phyloP scores from a whole-genome alignment of 2,329 filamentous ascomycete genomes.

The Ophiostoma himal-ulmi region DNA sequence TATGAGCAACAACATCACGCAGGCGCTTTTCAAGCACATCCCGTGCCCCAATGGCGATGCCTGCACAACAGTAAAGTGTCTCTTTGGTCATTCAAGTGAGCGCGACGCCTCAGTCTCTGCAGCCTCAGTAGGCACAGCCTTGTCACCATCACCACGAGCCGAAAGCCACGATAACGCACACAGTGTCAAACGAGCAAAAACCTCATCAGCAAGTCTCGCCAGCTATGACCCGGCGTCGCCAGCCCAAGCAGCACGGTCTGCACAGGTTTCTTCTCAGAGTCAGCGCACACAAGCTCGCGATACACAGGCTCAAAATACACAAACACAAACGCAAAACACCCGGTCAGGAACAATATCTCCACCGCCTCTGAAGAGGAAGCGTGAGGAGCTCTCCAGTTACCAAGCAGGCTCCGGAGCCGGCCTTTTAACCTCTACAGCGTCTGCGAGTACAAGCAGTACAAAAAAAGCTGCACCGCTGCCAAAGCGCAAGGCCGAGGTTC shows the following conservation, averaged over 20 bases:
- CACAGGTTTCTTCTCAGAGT: background rate
- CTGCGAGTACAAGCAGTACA: background rate
- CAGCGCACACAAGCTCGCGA: no score
- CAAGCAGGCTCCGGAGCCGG: background rate
- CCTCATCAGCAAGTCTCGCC: background rate
- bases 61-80: slow-evolving; percentile 26
- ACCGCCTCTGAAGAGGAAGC: slow-evolving; percentile 24
- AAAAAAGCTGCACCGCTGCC: slow-evolving; percentile 10
- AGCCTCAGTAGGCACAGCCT: background rate
- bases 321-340: background rate
- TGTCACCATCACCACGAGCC: background rate
- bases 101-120: background rate
- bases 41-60: slow-evolving; percentile 27
- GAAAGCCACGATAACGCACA: background rate
- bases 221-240: background rate
- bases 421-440: background rate
- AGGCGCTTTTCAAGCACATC: slow-evolving; percentile 28
- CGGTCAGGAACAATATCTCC: slow-evolving; percentile 12
- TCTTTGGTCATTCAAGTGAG: slow-evolving; percentile 26
- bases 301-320: background rate
- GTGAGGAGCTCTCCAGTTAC: background rate
- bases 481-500: slow-evolving; percentile 42
- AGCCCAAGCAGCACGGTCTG: background rate
- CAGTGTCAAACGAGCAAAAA: background rate
- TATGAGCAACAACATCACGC: slow-evolving; percentile 21